These are phyloP conservation scores for Micractinium sp. DNA, from an alignment of 139 green algal genomes.

Conservation along the genomic window DNA sequence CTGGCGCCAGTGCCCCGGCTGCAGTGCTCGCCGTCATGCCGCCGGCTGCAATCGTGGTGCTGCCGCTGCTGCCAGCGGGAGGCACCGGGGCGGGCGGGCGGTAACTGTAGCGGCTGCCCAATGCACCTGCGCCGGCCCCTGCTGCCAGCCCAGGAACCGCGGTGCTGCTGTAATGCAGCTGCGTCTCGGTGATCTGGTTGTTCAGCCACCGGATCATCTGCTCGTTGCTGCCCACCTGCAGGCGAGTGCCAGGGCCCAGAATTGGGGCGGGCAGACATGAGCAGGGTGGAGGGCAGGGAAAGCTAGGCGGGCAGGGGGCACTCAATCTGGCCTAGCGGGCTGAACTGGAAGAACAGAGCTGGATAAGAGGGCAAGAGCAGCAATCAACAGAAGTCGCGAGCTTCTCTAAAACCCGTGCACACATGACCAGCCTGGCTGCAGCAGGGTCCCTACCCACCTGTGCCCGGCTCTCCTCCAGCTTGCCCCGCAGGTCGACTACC, in stretches of 20 bases:
- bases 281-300: background rate
- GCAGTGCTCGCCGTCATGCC: background rate
- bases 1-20: background rate
- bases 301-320: background rate
- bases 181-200: conserved; percentile 82
- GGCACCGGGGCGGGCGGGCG: conserved; percentile 28
- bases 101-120: conserved; percentile 59
- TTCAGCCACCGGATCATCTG: conserved; percentile 97
- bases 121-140: conserved; percentile 28
- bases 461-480: conserved; percentile 84
- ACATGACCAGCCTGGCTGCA: background rate
- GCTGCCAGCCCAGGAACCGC: background rate
- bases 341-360: background rate
- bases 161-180: conserved; percentile 57
- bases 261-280: background rate
- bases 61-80: background rate
- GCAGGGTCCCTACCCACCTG: background rate
- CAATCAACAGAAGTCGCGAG: background rate
- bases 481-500: conserved; percentile 64
- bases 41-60: background rate
- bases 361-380: background rate
- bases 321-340: too few species aligned
- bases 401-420: background rate
- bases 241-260: background rate
- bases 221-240: conserved; percentile 71